phyloP scores from a whole-genome alignment of 192 early-diverging fungal genomes.

The Entomortierella parvispora region DNA sequence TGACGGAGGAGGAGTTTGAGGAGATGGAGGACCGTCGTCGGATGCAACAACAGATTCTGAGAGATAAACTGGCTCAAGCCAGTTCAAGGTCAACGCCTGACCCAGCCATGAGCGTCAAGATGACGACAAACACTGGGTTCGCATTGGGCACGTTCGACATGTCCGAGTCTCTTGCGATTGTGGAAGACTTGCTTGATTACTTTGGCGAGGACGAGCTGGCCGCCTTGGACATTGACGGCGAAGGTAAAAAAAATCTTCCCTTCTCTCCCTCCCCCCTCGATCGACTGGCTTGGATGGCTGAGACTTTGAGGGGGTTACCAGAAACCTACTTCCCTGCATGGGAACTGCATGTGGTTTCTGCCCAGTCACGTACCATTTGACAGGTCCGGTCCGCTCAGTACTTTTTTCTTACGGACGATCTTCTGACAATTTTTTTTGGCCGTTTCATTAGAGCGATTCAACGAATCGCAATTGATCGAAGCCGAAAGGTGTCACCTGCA shows the following conservation, averaged over 20 bases:
- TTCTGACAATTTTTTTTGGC: conserved; percentile 3
- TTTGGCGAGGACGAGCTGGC: conserved; percentile 45
- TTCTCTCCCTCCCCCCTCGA: neutral
- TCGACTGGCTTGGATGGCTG: neutral
- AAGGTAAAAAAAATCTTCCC: neutral
- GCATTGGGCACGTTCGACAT: conserved; percentile 44
- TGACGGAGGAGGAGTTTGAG: conserved; percentile 38
- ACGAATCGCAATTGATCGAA: conserved; percentile 39
- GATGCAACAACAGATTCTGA: conserved; percentile 46
- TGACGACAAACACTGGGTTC: conserved; percentile 42
- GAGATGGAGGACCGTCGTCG: conserved; percentile 49
- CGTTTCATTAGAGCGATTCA: conserved; percentile 17
- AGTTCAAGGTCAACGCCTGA: conserved; percentile 13
- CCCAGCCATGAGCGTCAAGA: conserved; percentile 35
- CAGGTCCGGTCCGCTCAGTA: too few species aligned
- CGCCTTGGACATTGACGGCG: conserved; percentile 14
- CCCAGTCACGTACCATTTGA: too few species aligned
- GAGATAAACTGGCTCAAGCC: conserved; percentile 31
- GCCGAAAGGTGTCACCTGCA: conserved; percentile 37
- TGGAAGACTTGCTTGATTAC: conserved; percentile 48
- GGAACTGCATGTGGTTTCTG: too few species aligned
- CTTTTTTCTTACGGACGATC: too few species aligned
- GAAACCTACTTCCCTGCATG: too few species aligned
- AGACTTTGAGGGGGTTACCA: neutral
- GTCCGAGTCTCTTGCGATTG: conserved; percentile 49